Conservation (phyloP, 768 basidiomycete genomes). For the Kwoniella dejecticola region DNA sequence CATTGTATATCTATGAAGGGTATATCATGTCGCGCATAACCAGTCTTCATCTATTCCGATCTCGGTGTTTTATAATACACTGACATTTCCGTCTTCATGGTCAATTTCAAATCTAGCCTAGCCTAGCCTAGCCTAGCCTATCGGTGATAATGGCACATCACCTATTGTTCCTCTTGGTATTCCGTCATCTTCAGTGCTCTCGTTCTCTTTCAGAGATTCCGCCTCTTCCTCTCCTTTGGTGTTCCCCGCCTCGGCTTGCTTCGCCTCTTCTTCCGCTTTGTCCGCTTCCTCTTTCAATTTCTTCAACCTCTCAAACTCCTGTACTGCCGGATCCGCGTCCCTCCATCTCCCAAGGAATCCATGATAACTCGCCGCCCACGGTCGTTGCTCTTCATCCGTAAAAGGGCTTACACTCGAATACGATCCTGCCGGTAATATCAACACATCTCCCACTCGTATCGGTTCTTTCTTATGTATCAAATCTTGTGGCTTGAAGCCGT, state of each 20-base stretch:
- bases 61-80: no score
- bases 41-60: no score
- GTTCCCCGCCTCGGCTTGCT: no score
- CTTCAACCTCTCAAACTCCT: slow-evolving; percentile 36
- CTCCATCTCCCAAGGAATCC: slow-evolving; percentile 46
- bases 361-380: slow-evolving; percentile 44
- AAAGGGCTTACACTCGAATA: slow-evolving; percentile 42
- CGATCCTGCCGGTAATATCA: slow-evolving; percentile 44
- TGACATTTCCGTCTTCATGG: no score
- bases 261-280: slow-evolving; percentile 15
- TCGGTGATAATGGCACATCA: slow-evolving; percentile 8
- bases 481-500: slow-evolving; percentile 39
- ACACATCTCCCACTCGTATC: slow-evolving; percentile 37
- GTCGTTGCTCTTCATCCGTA: slow-evolving; percentile 34
- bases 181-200: neutral
- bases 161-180: slow-evolving; percentile 10
- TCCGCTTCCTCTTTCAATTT: slow-evolving; percentile 37
- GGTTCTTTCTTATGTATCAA: slow-evolving; percentile 39
- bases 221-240: neutral
- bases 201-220: neutral
- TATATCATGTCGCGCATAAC: no score
- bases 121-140: neutral
- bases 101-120: neutral
- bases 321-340: slow-evolving; percentile 35
- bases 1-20: neutral